These are phyloP conservation scores for Paramecium sonneborni DNA, from an alignment of 73 alveolate species.

Conservation along the genomic window DNA sequence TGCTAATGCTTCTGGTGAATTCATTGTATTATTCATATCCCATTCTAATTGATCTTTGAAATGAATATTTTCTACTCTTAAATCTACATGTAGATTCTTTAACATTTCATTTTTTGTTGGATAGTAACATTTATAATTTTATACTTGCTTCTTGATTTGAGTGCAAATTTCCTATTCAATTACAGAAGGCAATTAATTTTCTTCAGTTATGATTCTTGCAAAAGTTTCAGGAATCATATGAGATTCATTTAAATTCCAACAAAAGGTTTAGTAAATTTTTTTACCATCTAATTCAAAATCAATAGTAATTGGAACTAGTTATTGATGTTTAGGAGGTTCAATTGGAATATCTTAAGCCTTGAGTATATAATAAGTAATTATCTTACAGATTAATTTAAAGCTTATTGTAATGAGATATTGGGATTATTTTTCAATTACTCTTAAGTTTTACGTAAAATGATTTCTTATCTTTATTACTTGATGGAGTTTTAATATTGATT, in stretches of 20 bases:
- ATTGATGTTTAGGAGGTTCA: slow-evolving; percentile 52
- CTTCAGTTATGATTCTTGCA: slow-evolving; percentile 84
- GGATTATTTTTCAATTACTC: slow-evolving; percentile 1
- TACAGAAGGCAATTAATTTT: slow-evolving; percentile 78
- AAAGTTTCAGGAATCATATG: slow-evolving; percentile 84
- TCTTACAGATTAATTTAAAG: neutral
- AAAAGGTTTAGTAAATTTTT: slow-evolving; percentile 81
- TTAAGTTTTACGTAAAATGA: slow-evolving; percentile 26
- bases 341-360: slow-evolving; percentile 38
- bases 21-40: slow-evolving; percentile 92
- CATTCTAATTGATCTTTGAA: slow-evolving; percentile 92
- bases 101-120: slow-evolving; percentile 71
- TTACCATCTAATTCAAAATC: slow-evolving; percentile 92
- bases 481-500: neutral
- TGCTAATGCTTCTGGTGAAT: slow-evolving; percentile 92
- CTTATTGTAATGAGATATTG: slow-evolving; percentile 77
- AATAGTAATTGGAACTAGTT: slow-evolving; percentile 86
- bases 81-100: slow-evolving; percentile 81
- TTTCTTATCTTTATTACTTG: neutral
- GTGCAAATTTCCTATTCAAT: slow-evolving; percentile 83
- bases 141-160: slow-evolving; percentile 15
- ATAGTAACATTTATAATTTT: slow-evolving; percentile 16
- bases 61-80: slow-evolving; percentile 80
- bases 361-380: slow-evolving; percentile 73
- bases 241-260: slow-evolving; percentile 92